A percentile compares a stretch with the other conserved stretches of the same genome.
Conservation (phyloP, 495 filamentous ascomycete genomes). For the Podospora bellae-mahoneyi region DNA sequence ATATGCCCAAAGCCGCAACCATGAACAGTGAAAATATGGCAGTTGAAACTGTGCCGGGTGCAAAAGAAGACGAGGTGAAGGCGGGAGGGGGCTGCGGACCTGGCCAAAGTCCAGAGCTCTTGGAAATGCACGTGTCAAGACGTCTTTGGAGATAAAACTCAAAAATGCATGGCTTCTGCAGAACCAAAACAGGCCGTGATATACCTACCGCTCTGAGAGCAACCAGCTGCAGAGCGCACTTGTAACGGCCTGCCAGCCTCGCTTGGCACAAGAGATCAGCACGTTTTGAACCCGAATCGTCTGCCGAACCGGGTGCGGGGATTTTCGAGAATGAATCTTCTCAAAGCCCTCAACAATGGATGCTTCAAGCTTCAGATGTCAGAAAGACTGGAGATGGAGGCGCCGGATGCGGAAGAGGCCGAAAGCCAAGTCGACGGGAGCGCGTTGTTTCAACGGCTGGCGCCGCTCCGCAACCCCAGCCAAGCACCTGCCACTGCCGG, state of each 20-base stretch:
- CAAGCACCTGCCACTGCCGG: neutral
- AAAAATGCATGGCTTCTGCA: neutral
- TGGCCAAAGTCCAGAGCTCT: neutral
- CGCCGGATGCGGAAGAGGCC: neutral
- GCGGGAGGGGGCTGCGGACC: neutral
- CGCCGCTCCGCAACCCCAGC: neutral
- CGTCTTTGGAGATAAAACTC: neutral
- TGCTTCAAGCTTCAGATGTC: neutral
- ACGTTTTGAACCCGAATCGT: neutral
- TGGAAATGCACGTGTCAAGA: slow-evolving; percentile 6
- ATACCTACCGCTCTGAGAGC: slow-evolving; percentile 7
- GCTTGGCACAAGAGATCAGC: neutral
- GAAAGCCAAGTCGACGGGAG: neutral
- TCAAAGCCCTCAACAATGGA: neutral
- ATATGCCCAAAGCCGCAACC: neutral
- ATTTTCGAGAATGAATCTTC: neutral
- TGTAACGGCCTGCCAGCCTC: neutral
- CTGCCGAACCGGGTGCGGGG: neutral
- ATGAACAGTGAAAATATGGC: neutral
- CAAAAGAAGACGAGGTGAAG: neutral
- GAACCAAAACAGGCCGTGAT: slow-evolving; percentile 3
- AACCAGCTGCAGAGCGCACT: neutral
- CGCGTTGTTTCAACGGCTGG: slow-evolving; percentile 1
- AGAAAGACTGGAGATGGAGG: neutral
- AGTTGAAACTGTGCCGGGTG: neutral